Evolutionary conservation across 2,329 filamentous ascomycete species (phyloP).

Genomic region (Berkeleyomyces rouxiae): DNA sequence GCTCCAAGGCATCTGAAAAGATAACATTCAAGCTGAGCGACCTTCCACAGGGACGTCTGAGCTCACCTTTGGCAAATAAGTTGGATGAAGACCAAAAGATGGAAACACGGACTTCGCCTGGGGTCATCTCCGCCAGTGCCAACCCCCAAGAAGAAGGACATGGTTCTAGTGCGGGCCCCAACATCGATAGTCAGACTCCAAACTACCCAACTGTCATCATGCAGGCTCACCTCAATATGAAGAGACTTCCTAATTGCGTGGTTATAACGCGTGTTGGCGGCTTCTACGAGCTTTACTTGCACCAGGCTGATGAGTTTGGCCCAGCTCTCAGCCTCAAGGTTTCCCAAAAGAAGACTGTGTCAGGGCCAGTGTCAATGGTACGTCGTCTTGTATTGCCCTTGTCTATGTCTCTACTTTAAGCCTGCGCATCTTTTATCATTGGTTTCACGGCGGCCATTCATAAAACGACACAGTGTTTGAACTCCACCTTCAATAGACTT

Average conservation of each 20-base stretch:
- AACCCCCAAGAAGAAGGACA: background rate
- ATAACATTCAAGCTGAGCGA: slow-evolving; percentile 38
- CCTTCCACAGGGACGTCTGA: slow-evolving; percentile 36
- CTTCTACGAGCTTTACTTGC: slow-evolving; percentile 96
- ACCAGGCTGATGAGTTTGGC: slow-evolving; percentile 80
- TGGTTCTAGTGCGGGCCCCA: background rate
- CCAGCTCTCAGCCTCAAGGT: slow-evolving; percentile 79
- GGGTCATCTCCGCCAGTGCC: background rate
- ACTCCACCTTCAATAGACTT: too few species aligned
- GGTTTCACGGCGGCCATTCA: background rate
- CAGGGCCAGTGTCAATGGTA: slow-evolving; percentile 74
- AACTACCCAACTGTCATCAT: slow-evolving; percentile 75
- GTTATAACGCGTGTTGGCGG: slow-evolving; percentile 81
- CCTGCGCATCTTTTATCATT: too few species aligned
- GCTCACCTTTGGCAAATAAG: slow-evolving; percentile 16
- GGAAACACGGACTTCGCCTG: background rate
- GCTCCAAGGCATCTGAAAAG: slow-evolving; percentile 17
- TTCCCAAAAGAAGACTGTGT: slow-evolving; percentile 60
- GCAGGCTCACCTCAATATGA: slow-evolving; percentile 78
- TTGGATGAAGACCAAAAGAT: background rate
- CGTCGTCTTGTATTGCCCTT: slow-evolving; percentile 15
- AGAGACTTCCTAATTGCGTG: slow-evolving; percentile 78
- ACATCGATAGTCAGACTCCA: slow-evolving; percentile 23
- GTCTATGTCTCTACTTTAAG: slow-evolving; percentile 13
- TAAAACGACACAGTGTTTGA: background rate